phyloP scores from a whole-genome alignment of 2,329 filamentous ascomycete genomes.

The Helotiales sp. region DNA sequence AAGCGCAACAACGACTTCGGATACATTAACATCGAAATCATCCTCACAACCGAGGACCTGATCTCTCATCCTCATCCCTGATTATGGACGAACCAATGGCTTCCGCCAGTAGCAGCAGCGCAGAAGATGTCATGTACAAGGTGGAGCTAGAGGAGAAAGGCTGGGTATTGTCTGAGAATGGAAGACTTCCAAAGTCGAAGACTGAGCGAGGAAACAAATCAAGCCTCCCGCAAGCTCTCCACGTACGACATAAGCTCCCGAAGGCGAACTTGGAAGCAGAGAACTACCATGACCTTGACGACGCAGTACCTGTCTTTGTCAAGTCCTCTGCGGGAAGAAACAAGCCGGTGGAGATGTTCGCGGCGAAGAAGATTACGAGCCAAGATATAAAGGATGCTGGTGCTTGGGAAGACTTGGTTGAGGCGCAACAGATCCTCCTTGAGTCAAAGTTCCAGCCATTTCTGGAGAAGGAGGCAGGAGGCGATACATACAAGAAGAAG shows the following conservation, averaged over 20 bases:
- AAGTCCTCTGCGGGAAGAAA: neutral
- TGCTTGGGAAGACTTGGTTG: neutral
- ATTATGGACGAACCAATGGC: too few relatives aligned
- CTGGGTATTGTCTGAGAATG: neutral
- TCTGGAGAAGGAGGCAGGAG: too few relatives aligned
- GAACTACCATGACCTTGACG: neutral
- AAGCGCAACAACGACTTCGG: too few relatives aligned
- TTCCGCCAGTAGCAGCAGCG: neutral
- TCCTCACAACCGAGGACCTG: too few relatives aligned
- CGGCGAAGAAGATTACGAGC: neutral
- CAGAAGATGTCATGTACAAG: neutral
- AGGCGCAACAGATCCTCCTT: neutral
- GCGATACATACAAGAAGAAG: too few relatives aligned
- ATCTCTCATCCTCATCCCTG: too few relatives aligned
- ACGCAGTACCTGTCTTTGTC: neutral
- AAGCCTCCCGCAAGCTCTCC: neutral
- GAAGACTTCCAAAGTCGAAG: neutral
- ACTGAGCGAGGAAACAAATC: neutral
- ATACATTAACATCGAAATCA: too few relatives aligned
- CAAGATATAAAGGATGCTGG: neutral
- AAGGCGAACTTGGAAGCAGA: neutral
- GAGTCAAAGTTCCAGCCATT: too few relatives aligned
- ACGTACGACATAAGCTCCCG: neutral
- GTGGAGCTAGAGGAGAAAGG: neutral
- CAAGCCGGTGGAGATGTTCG: neutral